Conservation (phyloP, 176 grass and related monocot genomes). For the Aegilops umbellulata region DNA sequence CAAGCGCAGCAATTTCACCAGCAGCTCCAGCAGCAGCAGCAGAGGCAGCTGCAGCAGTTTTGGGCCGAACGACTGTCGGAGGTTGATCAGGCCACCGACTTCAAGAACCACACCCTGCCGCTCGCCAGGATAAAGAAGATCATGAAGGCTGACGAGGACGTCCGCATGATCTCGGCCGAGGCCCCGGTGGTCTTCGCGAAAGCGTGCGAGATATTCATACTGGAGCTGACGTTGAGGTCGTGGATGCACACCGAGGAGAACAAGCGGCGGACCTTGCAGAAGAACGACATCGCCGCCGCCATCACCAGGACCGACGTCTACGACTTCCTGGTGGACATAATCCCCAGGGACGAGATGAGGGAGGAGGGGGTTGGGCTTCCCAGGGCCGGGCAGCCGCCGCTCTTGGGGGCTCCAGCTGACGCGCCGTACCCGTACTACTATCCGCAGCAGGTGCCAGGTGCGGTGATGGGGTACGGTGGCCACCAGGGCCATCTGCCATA, state of each 20-base stretch:
- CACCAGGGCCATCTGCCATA: not conserved
- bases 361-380: not conserved
- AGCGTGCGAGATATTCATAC: constrained; percentile 28
- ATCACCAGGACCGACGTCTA: not conserved
- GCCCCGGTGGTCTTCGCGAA: not conserved
- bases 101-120: constrained; percentile 18
- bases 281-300: not conserved
- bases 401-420: not conserved
- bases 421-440: not conserved
- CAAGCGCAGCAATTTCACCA: not conserved
- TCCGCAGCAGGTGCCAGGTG: not conserved
- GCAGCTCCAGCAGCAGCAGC: not conserved
- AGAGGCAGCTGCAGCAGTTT: constrained; percentile 16
- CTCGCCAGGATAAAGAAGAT: constrained; percentile 35
- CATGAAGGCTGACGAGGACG: constrained; percentile 7
- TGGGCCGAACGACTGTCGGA: not conserved
- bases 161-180: not conserved
- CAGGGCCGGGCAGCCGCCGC: not conserved
- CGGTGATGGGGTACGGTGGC: not conserved
- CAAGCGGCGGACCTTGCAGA: constrained; percentile 19
- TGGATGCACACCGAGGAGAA: constrained; percentile 23
- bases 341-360: not conserved
- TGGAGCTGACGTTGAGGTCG: constrained; percentile 19
- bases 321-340: constrained; percentile 13
- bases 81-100: constrained; percentile 15